Conservation (phyloP, 2,329 filamentous ascomycete species). For the Coleophoma cylindrospora region DNA sequence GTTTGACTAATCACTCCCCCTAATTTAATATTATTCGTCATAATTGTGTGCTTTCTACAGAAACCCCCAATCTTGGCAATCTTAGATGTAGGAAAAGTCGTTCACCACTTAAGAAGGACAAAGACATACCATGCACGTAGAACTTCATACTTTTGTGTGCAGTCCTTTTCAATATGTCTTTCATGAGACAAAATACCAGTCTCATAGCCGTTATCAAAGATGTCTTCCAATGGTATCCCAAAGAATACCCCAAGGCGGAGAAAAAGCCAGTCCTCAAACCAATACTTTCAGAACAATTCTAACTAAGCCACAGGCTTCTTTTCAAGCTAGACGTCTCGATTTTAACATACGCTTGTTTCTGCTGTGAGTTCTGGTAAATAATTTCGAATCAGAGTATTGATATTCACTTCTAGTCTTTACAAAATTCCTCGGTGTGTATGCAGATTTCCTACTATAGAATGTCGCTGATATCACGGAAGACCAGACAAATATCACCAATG, state of each 20-base stretch:
- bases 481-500: constrained; percentile 16
- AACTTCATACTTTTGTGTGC: background rate
- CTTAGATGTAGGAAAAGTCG: background rate
- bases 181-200: background rate
- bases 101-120: background rate
- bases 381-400: constrained; percentile 7
- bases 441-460: background rate
- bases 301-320: background rate
- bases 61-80: background rate
- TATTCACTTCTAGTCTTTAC: background rate
- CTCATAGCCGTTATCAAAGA: constrained; percentile 2
- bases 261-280: constrained; percentile 29
- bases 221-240: constrained; percentile 28
- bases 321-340: constrained; percentile 35
- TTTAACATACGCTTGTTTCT: constrained; percentile 34
- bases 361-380: constrained; percentile 23
- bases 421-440: background rate
- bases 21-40: background rate
- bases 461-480: background rate
- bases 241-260: constrained; percentile 30
- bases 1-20: background rate
- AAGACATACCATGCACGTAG: background rate
- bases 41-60: constrained; percentile 1
- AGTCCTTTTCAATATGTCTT: background rate
- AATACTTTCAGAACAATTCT: background rate